Evolutionary conservation across 2,329 filamentous ascomycete genomes (phyloP).

Genomic region (Fusarium pseudonygamai): DNA sequence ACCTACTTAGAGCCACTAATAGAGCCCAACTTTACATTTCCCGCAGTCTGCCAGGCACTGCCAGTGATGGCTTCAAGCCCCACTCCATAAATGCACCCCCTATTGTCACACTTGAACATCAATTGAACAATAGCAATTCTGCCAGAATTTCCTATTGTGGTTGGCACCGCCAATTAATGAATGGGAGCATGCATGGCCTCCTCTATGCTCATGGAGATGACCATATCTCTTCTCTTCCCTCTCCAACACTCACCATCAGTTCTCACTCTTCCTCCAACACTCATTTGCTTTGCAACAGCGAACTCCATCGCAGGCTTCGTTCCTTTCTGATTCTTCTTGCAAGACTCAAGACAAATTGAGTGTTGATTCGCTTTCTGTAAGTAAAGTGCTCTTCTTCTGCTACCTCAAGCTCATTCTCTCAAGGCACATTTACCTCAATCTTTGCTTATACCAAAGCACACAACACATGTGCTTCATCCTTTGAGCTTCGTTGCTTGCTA

Average conservation of each 20-base stretch:
- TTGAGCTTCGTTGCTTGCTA: neutral
- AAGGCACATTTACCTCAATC: neutral
- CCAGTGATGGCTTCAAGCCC: neutral
- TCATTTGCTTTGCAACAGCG: neutral
- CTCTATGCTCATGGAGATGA: neutral
- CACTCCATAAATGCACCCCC: neutral
- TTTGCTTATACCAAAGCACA: neutral
- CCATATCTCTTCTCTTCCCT: neutral
- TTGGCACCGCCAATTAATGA: neutral
- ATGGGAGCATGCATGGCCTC: neutral
- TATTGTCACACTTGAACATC: conserved; percentile 16
- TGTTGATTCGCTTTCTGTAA: conserved; percentile 3
- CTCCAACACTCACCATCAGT: neutral
- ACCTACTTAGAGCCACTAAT: neutral
- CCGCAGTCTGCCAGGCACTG: neutral
- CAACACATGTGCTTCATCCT: neutral
- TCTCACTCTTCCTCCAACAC: neutral
- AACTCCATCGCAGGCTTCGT: neutral
- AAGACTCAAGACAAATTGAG: neutral
- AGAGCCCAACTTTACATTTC: neutral
- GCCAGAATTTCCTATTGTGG: neutral
- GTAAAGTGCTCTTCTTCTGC: neutral
- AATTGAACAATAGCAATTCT: conserved; percentile 17
- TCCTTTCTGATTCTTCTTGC: neutral
- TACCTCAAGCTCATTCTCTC: neutral